phyloP scores from a whole-genome alignment of 164 flowering plant species.

The Taxillus chinensis region DNA sequence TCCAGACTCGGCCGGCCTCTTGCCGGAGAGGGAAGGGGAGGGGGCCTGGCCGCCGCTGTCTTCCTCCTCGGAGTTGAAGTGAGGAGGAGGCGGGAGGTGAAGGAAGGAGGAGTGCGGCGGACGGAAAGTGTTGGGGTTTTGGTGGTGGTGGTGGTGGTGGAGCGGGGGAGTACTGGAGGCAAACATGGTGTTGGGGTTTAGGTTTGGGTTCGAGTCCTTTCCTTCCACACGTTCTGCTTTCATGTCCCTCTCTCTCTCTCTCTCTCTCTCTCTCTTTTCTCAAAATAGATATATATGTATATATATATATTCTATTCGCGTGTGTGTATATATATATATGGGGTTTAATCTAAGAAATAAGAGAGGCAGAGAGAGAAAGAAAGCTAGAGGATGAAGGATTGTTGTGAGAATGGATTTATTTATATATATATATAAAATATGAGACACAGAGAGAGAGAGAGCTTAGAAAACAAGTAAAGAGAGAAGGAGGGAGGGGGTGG shows the following conservation, averaged over 20 bases:
- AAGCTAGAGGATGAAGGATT: neutral
- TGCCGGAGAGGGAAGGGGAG: neutral
- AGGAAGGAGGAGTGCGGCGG: constrained; percentile 12
- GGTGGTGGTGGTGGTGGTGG: no score
- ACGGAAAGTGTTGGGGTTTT: no score
- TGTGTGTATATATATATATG: neutral
- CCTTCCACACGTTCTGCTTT: constrained; percentile 38
- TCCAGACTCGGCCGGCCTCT: neutral
- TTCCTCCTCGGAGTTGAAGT: neutral
- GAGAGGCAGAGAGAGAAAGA: no score
- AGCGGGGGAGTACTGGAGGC: no score
- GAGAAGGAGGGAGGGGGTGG: neutral
- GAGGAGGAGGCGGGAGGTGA: constrained; percentile 2
- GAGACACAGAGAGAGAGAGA: constrained; percentile 11
- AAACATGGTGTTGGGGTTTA: neutral
- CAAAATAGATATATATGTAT: no score
- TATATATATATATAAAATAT: constrained; percentile 2
- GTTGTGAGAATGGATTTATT: neutral
- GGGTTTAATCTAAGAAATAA: neutral
- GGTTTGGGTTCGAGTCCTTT: constrained; percentile 7
- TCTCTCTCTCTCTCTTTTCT: neutral
- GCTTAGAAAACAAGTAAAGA: constrained; percentile 45
- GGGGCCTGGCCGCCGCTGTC: constrained; percentile 6
- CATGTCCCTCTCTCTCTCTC: constrained; percentile 19
- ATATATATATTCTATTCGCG: no score